Evolutionary conservation across 495 filamentous ascomycete genomes (phyloP), one percentile per base, ranked within the genome.

Genomic region (Stereocaulon alpinum): DNA sequence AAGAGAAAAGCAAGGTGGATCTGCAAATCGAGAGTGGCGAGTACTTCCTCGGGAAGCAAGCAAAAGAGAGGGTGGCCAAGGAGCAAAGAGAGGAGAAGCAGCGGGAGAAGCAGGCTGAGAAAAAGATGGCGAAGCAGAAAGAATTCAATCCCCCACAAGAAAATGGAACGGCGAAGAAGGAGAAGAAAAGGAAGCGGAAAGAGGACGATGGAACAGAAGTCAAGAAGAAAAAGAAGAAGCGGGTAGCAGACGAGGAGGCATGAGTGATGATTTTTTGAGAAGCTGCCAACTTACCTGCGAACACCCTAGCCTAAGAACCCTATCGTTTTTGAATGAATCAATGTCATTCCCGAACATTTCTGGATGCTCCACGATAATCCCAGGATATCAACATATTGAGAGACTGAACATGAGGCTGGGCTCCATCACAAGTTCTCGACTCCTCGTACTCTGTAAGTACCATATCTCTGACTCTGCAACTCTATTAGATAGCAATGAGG

Each of bases 1-100:
- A 84, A 62, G 88, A 92, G 77, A 91, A 91, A 82, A 95, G 90
- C 81, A 99, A 97, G 82, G 81, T 99, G 61, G 93, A 99, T 72
- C 74, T 93, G 70, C 92, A 97, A 80, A 93, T 97, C 74, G 93
- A 99, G 80, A 91, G 82, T 65, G 94, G 94, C 69, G 93, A 97
- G 76, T 97, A 93, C 74, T 96, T 97, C 75, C 73, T 97, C 68
- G 82, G 83, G 56, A 94, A 94, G 78, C 83, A 93, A 67, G 90
- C 88, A 51, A 94, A 91, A 78, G 89, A 94, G 62, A 79, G 92
- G 53, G 87, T 81, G 56, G 83, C 77, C 55, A 85, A 86, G 73
- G 87, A 92, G 63, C 84, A 87, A 64, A 76, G 87, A 55, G 79
- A 88, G 65, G 89, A 91, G 73, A 82, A 83, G 67, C 86, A 92